A percentile compares a stretch with the other conserved stretches of the same genome.
Evolutionary conservation across 1,284 basidiomycete genomes (phyloP).

Genomic region (Ceratobasidium sp.): DNA sequence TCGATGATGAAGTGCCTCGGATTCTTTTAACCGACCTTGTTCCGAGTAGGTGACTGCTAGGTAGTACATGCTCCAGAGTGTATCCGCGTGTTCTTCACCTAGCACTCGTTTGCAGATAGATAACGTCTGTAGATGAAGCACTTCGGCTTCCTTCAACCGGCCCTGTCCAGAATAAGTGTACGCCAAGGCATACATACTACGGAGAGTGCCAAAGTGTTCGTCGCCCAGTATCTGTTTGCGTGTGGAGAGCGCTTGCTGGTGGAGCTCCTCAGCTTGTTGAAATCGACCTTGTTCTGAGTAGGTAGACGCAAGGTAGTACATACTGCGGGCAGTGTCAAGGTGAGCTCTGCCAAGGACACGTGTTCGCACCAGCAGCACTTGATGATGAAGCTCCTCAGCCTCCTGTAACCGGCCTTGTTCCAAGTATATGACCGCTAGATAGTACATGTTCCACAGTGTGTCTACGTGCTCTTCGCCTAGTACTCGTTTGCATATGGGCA

Average conservation of each 20-base stretch:
- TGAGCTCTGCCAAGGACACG: background rate
- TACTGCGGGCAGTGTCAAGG: background rate
- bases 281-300: constrained; percentile 6
- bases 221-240: background rate
- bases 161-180: background rate
- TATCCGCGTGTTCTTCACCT: background rate
- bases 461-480: background rate
- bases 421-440: background rate
- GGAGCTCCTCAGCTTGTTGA: background rate
- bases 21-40: background rate
- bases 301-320: background rate
- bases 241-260: background rate
- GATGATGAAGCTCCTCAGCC: background rate
- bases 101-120: background rate
- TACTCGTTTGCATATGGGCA: background rate
- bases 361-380: background rate
- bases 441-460: background rate
- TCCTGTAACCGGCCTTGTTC: background rate
- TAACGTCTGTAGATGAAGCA: background rate
- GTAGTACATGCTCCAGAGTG: background rate
- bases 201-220: background rate
- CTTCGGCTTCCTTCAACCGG: background rate
- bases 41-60: background rate
- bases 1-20: background rate
- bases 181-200: background rate